Percentiles rank a stretch among this genome's conserved stretches.
Evolutionary conservation across 176 grass and related monocot genomes (phyloP).

Genomic region (Themeda triandra): DNA sequence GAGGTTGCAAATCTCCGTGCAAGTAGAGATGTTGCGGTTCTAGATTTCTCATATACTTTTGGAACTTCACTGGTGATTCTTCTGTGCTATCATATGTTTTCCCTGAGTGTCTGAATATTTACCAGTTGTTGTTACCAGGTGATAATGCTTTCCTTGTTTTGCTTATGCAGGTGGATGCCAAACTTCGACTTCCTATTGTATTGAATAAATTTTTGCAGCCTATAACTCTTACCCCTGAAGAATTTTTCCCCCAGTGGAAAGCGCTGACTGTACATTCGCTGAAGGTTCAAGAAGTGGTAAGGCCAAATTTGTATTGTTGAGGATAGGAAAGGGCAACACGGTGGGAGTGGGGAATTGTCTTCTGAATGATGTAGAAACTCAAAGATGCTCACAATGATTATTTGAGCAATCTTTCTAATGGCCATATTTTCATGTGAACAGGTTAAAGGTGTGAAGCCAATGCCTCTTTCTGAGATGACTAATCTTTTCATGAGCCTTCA

Average conservation of each 20-base stretch:
- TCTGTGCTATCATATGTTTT: constrained; percentile 6
- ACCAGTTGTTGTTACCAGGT: background rate
- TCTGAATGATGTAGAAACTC: constrained; percentile 5
- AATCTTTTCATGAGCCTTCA: constrained; percentile 80
- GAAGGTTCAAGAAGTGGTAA: constrained; percentile 99
- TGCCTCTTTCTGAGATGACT: constrained; percentile 80
- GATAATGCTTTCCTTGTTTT: constrained; percentile 2
- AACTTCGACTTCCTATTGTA: constrained; percentile 80
- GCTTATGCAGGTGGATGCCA: constrained; percentile 67
- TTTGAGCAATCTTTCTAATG: constrained; percentile 21
- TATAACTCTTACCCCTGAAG: constrained; percentile 73
- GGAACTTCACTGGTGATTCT: constrained; percentile 59
- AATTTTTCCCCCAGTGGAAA: constrained; percentile 98
- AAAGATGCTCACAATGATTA: background rate
- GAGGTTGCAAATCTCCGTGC: constrained; percentile 83
- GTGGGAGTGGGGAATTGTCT: background rate
- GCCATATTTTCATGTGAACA: constrained; percentile 30
- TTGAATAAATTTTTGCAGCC: constrained; percentile 96
- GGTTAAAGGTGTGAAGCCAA: constrained; percentile 90
- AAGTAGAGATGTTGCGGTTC: constrained; percentile 96
- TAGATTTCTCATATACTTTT: constrained; percentile 97
- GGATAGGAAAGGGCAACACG: background rate
- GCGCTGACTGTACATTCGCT: constrained; percentile 67
- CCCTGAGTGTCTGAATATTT: background rate
- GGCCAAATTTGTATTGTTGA: constrained; percentile 14